These are phyloP conservation scores for Acer campestre DNA, from an alignment of 345 rosid genomes.

Conservation along the genomic window DNA sequence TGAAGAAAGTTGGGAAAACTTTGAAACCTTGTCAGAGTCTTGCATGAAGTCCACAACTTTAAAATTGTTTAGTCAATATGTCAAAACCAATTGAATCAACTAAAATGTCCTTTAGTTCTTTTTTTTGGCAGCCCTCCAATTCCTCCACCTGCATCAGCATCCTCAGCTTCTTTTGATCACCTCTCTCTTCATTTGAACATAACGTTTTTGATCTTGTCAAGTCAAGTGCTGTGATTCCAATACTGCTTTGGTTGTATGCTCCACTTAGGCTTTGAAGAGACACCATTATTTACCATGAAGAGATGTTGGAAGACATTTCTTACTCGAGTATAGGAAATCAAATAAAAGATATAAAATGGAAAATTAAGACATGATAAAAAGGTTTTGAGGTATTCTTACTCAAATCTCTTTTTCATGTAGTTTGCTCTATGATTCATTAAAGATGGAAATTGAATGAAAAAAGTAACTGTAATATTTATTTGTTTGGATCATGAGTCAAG, in stretches of 20 bases:
- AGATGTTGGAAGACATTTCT: too few species aligned
- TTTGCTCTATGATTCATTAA: neutral
- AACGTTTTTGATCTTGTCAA: constrained; percentile 2
- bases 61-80: constrained; percentile 23
- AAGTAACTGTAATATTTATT: too few species aligned
- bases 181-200: neutral
- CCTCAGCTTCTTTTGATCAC: constrained; percentile 18
- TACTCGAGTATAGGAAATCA: too few species aligned
- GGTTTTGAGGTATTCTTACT: too few species aligned
- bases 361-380: too few species aligned
- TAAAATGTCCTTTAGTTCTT: constrained; percentile 26
- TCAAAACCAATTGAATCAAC: constrained; percentile 23
- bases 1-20: neutral
- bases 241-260: too few species aligned
- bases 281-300: neutral
- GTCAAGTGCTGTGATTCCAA: neutral
- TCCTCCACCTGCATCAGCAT: constrained; percentile 31
- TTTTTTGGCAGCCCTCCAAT: constrained; percentile 31
- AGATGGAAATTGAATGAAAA: too few species aligned
- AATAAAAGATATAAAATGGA: too few species aligned
- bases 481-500: too few species aligned
- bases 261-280: neutral
- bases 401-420: too few species aligned
- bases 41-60: constrained; percentile 25
- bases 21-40: constrained; percentile 8